Conservation (phyloP, 2,329 filamentous ascomycete species). For the Cercospora brassicicola region DNA sequence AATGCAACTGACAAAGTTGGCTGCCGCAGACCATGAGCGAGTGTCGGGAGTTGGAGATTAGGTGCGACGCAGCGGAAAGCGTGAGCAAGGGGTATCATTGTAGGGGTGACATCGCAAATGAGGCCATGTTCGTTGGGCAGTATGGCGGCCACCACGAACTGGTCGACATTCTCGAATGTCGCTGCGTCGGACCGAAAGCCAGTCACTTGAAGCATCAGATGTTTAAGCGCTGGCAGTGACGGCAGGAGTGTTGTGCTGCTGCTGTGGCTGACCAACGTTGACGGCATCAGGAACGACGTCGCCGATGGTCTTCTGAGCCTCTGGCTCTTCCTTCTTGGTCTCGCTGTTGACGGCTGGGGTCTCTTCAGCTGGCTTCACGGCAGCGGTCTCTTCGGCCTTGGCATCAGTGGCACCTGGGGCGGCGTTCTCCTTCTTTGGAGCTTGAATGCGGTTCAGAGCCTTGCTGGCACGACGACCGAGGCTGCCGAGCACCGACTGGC, state of each 20-base stretch:
- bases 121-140: background rate
- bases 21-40: conserved; percentile 22
- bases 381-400: conserved; percentile 28
- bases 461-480: conserved; percentile 41
- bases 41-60: conserved; percentile 21
- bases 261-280: conserved; percentile 34
- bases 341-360: conserved; percentile 28
- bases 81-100: conserved; percentile 16
- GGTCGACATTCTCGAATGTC: conserved; percentile 10
- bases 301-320: conserved; percentile 33
- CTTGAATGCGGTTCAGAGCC: conserved; percentile 35
- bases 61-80: conserved; percentile 15
- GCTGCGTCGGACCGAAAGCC: conserved; percentile 5
- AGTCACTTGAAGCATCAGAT: background rate
- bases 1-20: conserved; percentile 21
- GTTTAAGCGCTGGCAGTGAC: conserved; percentile 39
- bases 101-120: background rate
- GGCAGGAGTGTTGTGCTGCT: conserved; percentile 32
- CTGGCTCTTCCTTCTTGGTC: conserved; percentile 26
- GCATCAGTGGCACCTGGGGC: conserved; percentile 24
- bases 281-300: conserved; percentile 36
- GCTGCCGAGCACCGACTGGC: conserved; percentile 37
- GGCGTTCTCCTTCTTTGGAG: conserved; percentile 36
- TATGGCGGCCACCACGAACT: background rate
- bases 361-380: conserved; percentile 28